phyloP scores from a whole-genome alignment of 202 grass and related monocot genomes.

The Alloteropsis angusta region DNA sequence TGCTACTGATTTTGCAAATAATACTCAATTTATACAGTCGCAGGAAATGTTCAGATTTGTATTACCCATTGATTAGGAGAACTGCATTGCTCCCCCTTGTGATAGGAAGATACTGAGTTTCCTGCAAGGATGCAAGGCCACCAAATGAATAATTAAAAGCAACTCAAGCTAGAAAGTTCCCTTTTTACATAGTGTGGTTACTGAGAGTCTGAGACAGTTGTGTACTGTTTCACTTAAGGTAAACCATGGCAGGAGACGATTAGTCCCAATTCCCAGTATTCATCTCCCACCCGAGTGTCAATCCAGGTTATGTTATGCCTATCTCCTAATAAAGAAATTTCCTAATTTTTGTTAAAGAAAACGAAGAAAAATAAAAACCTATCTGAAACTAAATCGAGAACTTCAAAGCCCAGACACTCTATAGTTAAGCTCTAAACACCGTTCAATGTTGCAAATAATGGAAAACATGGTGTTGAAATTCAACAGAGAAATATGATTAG shows the following conservation, averaged over 20 bases:
- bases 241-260: neutral
- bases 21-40: conserved; percentile 6
- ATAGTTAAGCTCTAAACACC: neutral
- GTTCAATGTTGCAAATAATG: neutral
- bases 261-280: neutral
- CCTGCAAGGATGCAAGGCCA: conserved; percentile 53
- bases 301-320: neutral
- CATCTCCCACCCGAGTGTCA: neutral
- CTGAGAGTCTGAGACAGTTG: neutral
- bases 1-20: neutral
- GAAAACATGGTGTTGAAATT: conserved; percentile 9
- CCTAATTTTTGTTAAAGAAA: neutral
- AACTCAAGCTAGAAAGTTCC: neutral
- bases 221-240: neutral
- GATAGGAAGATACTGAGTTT: conserved; percentile 96
- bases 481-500: conserved; percentile 6
- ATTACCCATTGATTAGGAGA: conserved; percentile 98
- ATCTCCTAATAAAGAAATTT: conserved; percentile 1
- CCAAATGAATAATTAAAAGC: conserved; percentile 13
- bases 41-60: conserved; percentile 11
- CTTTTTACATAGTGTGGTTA: neutral
- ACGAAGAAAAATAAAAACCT: neutral
- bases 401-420: neutral
- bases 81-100: conserved; percentile 90
- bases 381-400: neutral